Evolutionary conservation across 2,329 filamentous ascomycete species (phyloP).

Genomic region (Pseudovirgaria hyperparasitica): DNA sequence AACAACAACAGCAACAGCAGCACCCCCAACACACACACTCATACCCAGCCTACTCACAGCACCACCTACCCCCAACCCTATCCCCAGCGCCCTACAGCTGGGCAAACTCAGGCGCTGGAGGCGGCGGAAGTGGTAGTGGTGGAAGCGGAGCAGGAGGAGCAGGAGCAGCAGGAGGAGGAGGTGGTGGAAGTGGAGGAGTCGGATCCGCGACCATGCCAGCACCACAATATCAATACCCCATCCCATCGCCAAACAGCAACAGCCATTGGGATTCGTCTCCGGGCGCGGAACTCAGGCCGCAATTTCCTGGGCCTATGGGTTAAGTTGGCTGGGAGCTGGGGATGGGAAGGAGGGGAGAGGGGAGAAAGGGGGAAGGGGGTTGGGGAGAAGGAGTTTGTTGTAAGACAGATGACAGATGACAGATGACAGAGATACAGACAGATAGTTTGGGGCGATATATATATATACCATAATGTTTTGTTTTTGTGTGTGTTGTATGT

Average conservation of each 20-base stretch:
- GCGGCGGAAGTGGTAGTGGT: not conserved
- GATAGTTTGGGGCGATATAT: no score
- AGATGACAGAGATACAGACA: not conserved
- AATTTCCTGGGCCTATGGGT: not conserved
- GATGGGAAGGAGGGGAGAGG: conserved; percentile 3
- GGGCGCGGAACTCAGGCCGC: not conserved
- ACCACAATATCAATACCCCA: no score
- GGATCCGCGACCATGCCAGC: no score
- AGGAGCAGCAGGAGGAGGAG: not conserved
- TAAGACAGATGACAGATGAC: not conserved
- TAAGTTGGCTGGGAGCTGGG: not conserved
- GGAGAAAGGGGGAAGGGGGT: conserved; percentile 1
- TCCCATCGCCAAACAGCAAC: no score
- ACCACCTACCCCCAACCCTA: not conserved
- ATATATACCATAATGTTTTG: no score
- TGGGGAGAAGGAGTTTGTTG: not conserved
- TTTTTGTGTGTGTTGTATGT: no score
- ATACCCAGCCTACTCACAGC: not conserved
- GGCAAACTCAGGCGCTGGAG: not conserved
- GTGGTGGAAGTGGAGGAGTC: not conserved
- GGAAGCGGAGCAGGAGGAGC: conserved; percentile 1
- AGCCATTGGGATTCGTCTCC: not conserved
- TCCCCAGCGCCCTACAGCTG: not conserved
- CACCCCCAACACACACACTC: not conserved
- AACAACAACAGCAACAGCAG: not conserved